Conservation (phyloP, 2,329 filamentous ascomycete genomes). For the Diplodia seriata region DNA sequence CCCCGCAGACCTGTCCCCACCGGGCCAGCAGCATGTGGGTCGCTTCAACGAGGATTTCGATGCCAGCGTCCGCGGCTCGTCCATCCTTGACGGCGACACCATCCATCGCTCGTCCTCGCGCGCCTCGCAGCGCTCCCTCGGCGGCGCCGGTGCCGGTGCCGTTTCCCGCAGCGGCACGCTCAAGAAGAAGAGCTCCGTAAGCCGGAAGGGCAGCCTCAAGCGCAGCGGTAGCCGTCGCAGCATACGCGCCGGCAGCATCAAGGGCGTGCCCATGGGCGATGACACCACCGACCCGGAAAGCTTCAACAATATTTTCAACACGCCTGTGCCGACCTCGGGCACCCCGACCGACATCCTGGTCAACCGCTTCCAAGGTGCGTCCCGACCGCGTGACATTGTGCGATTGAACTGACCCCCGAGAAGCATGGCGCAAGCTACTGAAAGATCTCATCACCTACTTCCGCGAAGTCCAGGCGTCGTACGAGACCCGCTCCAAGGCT, state of each 20-base stretch:
- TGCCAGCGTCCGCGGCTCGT: slow-evolving; percentile 70
- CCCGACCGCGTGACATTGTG: not conserved
- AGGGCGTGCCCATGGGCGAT: slow-evolving; percentile 76
- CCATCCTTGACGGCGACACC: slow-evolving; percentile 62
- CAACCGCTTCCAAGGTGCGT: slow-evolving; percentile 83
- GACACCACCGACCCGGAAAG: slow-evolving; percentile 68
- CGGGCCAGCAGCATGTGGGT: slow-evolving; percentile 48
- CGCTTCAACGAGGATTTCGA: slow-evolving; percentile 76
- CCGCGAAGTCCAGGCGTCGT: slow-evolving; percentile 86
- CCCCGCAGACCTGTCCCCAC: slow-evolving; percentile 43
- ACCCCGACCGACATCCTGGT: slow-evolving; percentile 88
- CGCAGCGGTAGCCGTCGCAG: slow-evolving; percentile 82
- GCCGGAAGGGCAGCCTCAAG: slow-evolving; percentile 74
- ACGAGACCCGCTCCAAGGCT: slow-evolving; percentile 83
- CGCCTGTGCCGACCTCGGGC: slow-evolving; percentile 85
- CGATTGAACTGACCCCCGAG: slow-evolving; percentile 1
- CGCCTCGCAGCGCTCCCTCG: slow-evolving; percentile 54
- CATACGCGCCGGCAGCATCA: slow-evolving; percentile 84
- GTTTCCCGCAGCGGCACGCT: slow-evolving; percentile 74
- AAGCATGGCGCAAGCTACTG: slow-evolving; percentile 92
- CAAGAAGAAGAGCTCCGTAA: slow-evolving; percentile 85
- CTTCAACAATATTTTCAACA: slow-evolving; percentile 83
- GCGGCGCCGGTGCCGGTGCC: slow-evolving; percentile 43
- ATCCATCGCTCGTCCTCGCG: slow-evolving; percentile 67
- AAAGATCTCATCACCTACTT: slow-evolving; percentile 96